Evolutionary conservation across 306 rosid species (phyloP).

Genomic region (Parietaria judaica): DNA sequence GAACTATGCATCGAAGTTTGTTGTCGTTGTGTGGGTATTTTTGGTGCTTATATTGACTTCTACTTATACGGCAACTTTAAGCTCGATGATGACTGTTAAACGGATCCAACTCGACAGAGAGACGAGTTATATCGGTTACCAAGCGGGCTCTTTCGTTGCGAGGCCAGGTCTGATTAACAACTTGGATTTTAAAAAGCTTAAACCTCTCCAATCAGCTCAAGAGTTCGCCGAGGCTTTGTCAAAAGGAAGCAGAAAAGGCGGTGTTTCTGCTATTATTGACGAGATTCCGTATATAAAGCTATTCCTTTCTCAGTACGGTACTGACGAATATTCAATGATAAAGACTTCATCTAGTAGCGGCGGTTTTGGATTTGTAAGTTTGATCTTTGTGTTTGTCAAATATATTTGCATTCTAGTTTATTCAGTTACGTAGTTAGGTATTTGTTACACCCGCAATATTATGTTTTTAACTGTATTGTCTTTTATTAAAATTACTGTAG

Average conservation of each 20-base stretch:
- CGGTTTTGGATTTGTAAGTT: constrained; percentile 39
- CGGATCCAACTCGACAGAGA: neutral
- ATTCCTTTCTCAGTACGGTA: constrained; percentile 13
- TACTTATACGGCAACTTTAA: constrained; percentile 20
- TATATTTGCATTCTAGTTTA: neutral
- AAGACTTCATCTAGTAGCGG: constrained; percentile 1
- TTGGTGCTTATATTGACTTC: constrained; percentile 10
- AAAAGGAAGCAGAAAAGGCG: constrained; percentile 19
- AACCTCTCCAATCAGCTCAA: neutral
- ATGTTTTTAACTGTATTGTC: no score
- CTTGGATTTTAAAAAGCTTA: constrained; percentile 1
- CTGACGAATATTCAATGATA: constrained; percentile 4
- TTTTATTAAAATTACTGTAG: no score
- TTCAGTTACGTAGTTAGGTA: no score
- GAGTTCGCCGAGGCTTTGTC: constrained; percentile 20
- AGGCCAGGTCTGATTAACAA: neutral
- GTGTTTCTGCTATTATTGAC: constrained; percentile 18
- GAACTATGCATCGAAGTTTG: constrained; percentile 6
- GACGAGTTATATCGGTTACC: constrained; percentile 4
- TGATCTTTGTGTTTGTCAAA: neutral
- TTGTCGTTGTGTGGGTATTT: constrained; percentile 10
- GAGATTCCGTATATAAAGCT: constrained; percentile 23
- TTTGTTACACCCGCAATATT: no score
- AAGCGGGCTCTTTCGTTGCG: neutral
- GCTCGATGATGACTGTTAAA: constrained; percentile 19